Base-by-base conservation (phyloP, 352 stramenopile species). In the Globisporangium rhizosaccharum region DNA sequence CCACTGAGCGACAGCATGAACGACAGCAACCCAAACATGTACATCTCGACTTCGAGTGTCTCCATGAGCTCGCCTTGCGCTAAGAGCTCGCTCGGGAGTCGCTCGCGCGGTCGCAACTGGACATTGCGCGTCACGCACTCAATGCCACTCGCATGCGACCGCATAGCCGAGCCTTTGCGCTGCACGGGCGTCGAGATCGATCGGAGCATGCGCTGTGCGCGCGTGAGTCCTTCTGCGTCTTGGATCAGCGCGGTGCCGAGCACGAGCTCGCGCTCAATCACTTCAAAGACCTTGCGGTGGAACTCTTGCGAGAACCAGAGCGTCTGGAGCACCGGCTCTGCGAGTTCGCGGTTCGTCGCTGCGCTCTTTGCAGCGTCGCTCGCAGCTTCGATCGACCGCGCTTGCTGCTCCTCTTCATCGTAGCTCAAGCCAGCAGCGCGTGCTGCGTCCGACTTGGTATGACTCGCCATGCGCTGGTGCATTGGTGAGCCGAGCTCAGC, bases 261-360 rank as follows among this genome's bases (percentile, higher is more conserved):
- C 23, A 81, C 66, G 3, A 96, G 62, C 47, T 96, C 86, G 48
- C 83, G 87, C 45, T 96, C 86, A 45, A 96, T 79, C 23, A 88
- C 68, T 58, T 94, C 86, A 59, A 94, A 93, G 11, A 92, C 77
- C 60, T 96, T 96, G 46, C 86, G 72, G 42, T 96, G 79, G 14
- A 96, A 79, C 56, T 96, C 86, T 62, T 81, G 88, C 9, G 84
- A 91, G 42, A 96, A 96, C 86, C 86, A 96, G 23, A 96, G 73
- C 17, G 72, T 91, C 56, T 94, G 84, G 3, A 90, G 69, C 36
- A 80, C 75, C 4, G 84, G 82, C 26, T 92, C 77, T 61, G 92
- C 75, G 2, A 94, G 63, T 14, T 89, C 70, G 47, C 82, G 62
- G 55, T 86, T 88, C 18, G 76, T 86, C 33, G 83, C 86, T 12